Evolutionary conservation across 2,329 filamentous ascomycete species (phyloP).

Genomic region (Didymella keratinophila): DNA sequence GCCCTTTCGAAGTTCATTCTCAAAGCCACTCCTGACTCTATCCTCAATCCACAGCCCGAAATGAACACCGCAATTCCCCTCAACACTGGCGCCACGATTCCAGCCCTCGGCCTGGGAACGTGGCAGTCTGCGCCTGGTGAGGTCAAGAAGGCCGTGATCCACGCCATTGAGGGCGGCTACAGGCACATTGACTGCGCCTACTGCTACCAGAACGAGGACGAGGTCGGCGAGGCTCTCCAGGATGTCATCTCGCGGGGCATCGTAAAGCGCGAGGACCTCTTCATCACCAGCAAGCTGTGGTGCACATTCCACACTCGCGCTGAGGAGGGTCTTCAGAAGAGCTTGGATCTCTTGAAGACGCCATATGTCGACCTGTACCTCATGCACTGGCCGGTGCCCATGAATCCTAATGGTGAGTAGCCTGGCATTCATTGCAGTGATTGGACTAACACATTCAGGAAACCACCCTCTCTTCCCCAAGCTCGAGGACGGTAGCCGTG

Average conservation of each 20-base stretch:
- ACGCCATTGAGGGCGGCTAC: conserved; percentile 60
- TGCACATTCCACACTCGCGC: conserved; percentile 77
- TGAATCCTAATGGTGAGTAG: conserved; percentile 73
- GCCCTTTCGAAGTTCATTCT: conserved; percentile 52
- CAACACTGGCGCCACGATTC: conserved; percentile 53
- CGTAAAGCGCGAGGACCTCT: conserved; percentile 78
- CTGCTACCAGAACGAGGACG: conserved; percentile 82
- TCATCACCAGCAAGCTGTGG: conserved; percentile 88
- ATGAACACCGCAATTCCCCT: conserved; percentile 52
- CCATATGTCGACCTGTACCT: conserved; percentile 85
- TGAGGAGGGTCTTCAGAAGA: conserved; percentile 74
- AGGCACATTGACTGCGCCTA: conserved; percentile 73
- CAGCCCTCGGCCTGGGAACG: conserved; percentile 50
- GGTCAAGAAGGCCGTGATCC: conserved; percentile 57
- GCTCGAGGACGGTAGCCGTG: conserved; percentile 74
- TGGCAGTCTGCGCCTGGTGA: conserved; percentile 55
- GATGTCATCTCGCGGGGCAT: conserved; percentile 73
- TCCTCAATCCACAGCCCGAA: conserved; percentile 48
- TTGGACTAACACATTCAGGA: conserved; percentile 51
- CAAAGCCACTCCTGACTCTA: conserved; percentile 46
- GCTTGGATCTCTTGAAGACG: conserved; percentile 74
- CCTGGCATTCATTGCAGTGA: background rate
- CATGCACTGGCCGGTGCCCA: conserved; percentile 83
- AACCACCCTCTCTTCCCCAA: conserved; percentile 80
- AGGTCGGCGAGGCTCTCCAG: conserved; percentile 80